phyloP scores from a whole-genome alignment of 2,329 filamentous ascomycete genomes.

The Eutypella sp. region DNA sequence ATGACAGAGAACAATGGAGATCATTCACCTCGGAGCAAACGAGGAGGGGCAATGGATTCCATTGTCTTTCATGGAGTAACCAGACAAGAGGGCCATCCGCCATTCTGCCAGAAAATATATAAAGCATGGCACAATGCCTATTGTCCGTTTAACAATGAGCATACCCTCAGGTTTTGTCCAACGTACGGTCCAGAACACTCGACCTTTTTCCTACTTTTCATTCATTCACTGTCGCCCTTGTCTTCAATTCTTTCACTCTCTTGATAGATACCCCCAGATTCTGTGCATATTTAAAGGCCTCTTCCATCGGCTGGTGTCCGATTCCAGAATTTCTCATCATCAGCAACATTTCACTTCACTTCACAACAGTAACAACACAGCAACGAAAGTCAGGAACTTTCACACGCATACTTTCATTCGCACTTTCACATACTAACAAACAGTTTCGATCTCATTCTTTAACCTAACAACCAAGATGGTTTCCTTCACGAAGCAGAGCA shows the following conservation, averaged over 20 bases:
- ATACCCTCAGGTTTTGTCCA: neutral
- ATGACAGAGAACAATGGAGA: too few relatives aligned
- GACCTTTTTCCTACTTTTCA: too few relatives aligned
- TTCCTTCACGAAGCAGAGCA: constrained; percentile 11
- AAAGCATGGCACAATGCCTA: neutral
- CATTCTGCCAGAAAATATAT: neutral
- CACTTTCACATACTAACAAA: neutral
- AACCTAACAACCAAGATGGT: neutral
- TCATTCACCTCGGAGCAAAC: too few relatives aligned
- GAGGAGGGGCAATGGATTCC: too few relatives aligned
- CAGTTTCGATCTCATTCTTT: neutral
- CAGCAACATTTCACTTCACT: neutral
- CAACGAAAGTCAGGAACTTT: neutral
- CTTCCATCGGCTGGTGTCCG: neutral
- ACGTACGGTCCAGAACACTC: neutral
- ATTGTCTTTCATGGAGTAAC: neutral
- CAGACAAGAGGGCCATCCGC: neutral
- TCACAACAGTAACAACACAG: too few relatives aligned
- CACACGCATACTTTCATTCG: neutral
- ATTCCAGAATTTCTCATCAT: neutral
- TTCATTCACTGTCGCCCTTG: neutral
- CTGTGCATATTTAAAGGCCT: neutral
- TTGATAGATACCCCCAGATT: neutral
- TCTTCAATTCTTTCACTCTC: neutral
- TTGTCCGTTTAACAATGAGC: neutral